These are phyloP conservation scores for Cicer bijugum DNA, from an alignment of 306 rosid genomes.

Conservation along the genomic window DNA sequence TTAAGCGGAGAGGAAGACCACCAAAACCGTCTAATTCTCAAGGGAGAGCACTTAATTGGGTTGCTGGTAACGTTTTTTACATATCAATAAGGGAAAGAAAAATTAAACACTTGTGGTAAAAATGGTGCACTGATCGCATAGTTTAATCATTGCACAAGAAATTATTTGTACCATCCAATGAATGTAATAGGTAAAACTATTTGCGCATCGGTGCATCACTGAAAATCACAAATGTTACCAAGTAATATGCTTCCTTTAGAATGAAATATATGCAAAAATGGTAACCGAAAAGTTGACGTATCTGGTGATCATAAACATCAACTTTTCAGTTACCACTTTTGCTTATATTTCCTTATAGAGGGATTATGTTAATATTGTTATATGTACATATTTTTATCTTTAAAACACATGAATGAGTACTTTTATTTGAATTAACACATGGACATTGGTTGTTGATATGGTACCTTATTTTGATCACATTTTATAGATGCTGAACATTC, in stretches of 20 bases:
- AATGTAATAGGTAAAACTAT: not conserved
- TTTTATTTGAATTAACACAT: slow-evolving; percentile 26
- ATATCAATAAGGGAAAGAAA: slow-evolving; percentile 6
- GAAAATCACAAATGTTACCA: slow-evolving; percentile 6
- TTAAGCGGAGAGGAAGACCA: slow-evolving; percentile 47
- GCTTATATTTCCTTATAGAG: too few relatives aligned
- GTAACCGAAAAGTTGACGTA: too few relatives aligned
- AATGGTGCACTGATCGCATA: not conserved
- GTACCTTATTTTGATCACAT: slow-evolving; percentile 29
- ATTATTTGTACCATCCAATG: slow-evolving; percentile 10
- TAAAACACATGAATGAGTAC: not conserved
- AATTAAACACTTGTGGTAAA: slow-evolving; percentile 3
- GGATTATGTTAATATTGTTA: not conserved
- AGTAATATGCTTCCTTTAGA: not conserved
- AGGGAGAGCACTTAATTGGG: slow-evolving; percentile 24
- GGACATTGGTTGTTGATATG: slow-evolving; percentile 19
- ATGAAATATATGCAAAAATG: too few relatives aligned
- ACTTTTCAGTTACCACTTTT: too few relatives aligned
- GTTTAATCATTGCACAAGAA: not conserved
- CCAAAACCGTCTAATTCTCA: slow-evolving; percentile 18
- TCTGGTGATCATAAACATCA: too few relatives aligned
- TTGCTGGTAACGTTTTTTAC: slow-evolving; percentile 47
- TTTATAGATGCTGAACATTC: slow-evolving; percentile 42
- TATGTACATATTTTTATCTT: slow-evolving; percentile 33
- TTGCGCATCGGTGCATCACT: not conserved